Conservation (phyloP, 495 filamentous ascomycete genomes). For the Penicillium steckii region DNA sequence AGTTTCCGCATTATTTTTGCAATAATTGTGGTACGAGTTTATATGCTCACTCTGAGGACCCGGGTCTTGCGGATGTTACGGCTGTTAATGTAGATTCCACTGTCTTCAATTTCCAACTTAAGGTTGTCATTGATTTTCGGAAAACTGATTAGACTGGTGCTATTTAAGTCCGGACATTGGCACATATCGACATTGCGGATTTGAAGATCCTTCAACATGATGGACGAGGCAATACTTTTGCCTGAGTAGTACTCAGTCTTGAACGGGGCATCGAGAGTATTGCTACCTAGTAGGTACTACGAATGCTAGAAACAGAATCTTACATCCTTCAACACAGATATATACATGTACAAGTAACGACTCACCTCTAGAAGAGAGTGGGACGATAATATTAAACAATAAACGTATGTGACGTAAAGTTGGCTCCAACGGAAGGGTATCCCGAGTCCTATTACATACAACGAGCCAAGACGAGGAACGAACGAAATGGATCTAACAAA, state of each 20-base stretch:
- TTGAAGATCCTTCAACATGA: conserved; percentile 28
- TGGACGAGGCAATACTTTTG: conserved; percentile 14
- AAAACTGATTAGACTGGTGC: background rate
- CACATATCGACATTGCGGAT: conserved; percentile 27
- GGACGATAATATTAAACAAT: conserved; percentile 5
- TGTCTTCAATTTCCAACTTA: no score
- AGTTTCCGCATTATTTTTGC: conserved; percentile 42
- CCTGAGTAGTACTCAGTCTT: no score
- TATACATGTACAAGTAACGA: background rate
- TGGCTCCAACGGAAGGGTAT: conserved; percentile 30
- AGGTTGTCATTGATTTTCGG: background rate
- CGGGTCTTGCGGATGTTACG: conserved; percentile 23
- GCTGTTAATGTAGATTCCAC: conserved; percentile 35
- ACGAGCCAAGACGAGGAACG: conserved; percentile 29
- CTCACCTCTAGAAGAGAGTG: background rate
- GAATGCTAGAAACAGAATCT: no score
- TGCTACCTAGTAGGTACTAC: no score
- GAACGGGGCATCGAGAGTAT: no score
- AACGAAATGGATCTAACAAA: conserved; percentile 26
- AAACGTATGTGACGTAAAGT: conserved; percentile 22
- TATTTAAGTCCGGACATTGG: conserved; percentile 29
- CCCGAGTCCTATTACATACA: conserved; percentile 46
- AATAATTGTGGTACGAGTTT: conserved; percentile 38
- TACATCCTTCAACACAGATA: background rate
- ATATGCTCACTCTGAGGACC: conserved; percentile 25